These are phyloP conservation scores for Globisporangium mamillatum DNA, from an alignment of 352 stramenopile species.

Conservation along the genomic window DNA sequence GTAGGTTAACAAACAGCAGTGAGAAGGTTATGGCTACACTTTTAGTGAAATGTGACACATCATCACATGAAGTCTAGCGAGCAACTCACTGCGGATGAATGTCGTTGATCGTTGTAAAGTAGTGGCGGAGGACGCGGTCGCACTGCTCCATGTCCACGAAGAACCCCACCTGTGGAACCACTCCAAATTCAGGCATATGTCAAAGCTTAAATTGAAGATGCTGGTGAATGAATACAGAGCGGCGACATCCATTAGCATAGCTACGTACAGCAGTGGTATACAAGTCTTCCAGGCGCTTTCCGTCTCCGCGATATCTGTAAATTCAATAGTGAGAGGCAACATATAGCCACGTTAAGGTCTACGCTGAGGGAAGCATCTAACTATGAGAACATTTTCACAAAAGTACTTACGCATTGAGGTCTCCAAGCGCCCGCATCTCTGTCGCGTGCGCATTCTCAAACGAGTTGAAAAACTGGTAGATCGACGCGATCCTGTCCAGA, in stretches of 20 bases:
- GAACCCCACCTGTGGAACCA: slow-evolving; percentile 47
- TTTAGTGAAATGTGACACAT: too few relatives aligned
- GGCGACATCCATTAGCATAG: background rate
- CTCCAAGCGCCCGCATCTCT: slow-evolving; percentile 29
- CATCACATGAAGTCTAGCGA: slow-evolving; percentile 2
- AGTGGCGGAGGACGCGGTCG: slow-evolving; percentile 68
- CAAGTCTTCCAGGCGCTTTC: slow-evolving; percentile 14
- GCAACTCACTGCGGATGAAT: slow-evolving; percentile 59
- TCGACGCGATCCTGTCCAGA: slow-evolving; percentile 51
- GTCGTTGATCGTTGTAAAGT: slow-evolving; percentile 85
- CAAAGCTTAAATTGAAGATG: too few relatives aligned
- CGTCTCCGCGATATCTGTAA: slow-evolving; percentile 5
- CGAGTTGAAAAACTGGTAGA: slow-evolving; percentile 63
- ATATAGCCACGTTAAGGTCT: background rate
- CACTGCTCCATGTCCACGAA: slow-evolving; percentile 90
- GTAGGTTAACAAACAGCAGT: background rate
- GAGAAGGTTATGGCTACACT: background rate
- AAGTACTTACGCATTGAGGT: slow-evolving; percentile 1
- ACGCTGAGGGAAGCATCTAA: background rate
- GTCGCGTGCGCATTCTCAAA: slow-evolving; percentile 43
- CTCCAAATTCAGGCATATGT: too few relatives aligned
- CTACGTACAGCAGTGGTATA: slow-evolving; percentile 19
- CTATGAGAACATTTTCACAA: background rate
- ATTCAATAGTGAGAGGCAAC: background rate
- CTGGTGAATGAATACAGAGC: too few relatives aligned